Base-by-base conservation (phyloP, 2,329 filamentous ascomycete species). In the Fonsecaea monophora region DNA sequence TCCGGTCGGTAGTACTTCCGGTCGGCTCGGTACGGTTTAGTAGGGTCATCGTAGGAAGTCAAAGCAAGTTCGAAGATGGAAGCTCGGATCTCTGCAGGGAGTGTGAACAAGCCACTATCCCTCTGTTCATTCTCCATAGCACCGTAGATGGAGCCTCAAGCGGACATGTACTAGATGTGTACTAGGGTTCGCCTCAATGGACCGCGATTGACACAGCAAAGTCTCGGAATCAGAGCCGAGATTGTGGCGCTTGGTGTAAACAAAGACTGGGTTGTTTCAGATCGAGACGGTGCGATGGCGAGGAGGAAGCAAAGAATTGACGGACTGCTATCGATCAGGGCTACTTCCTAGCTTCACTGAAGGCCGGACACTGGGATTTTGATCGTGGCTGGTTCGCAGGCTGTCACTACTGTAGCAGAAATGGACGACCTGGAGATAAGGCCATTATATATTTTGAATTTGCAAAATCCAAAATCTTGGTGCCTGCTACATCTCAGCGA, bases 81-180 rank as follows among this genome's bases (percentile, higher is more conserved):
- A 66, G 78, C 77, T 62, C 85, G 81, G 13, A 87, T 70, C 72
- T 87, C 85, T 15, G 79, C 78, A 0, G 85, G 84, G 0, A 86
- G 71, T 1, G 62, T 48, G 68, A 81, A 83, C 0, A 83, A 72
- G 2, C 67, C 67, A 37, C 72, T 71, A 50, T 71, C 62, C 1
- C 37, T 53, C 66, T 75, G 72, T 18, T 37, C 25, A 53, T 62
- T 57, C n/a, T 45, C 57, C 38, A 21, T 25, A n/a, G 56, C 54
- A 13, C 50, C 50, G 12, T 48, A 25, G 56, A 53, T 64, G 59
- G 53, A 42, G 21, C n/a, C 38, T 32, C 21, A 8, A 21, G 42
- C 1, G 42, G n/a, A 48, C 9, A 48, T 48, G n/a, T 21, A 40
- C n/a, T 18, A 18, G 18, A 21, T 30, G 25, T 21, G 30, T 32